Evolutionary conservation across 2,329 filamentous ascomycete species (phyloP), one percentile per base, ranked within the genome.

Genomic region (Aspergillus floridensis): DNA sequence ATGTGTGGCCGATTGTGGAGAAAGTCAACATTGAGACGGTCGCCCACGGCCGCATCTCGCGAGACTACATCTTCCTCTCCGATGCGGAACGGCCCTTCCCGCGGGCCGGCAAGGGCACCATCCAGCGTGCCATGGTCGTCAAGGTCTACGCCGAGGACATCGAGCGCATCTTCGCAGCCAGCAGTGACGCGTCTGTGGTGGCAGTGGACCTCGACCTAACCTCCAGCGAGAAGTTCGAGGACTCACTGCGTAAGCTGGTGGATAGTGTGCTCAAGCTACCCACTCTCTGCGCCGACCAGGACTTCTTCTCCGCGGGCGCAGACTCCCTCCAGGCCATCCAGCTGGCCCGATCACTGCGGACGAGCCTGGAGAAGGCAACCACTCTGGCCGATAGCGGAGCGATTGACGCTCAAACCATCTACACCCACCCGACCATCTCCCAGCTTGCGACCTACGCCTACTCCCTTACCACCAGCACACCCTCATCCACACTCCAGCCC

Each of bases 241-340:
- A 29, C 5, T 21, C 47, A 11, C 7, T 56, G 7, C 59, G 21
- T 1, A 29, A 21, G 5, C 14, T 51, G 38, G 21, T 58, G 22
- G 26, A 53, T 6, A n/a, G 29, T 14, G 12, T 55, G n/a, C 16
- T 56, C 19, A 29, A 21, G 22, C 8, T 49, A 4, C 38, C 59
- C 10, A 49, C 2, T 1, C 26, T 61, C 22, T 8, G n/a, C 16
- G 14, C 41, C n/a, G 21, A 53, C 3, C 51, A 61, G 4, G 56
- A 61, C 31, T 48, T 61, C 10, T 61, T 52, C 14, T 11, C 51
- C 2, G 55, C 56, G 1, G 59, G 59, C 16, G 44, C 57, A 14
- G 59, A 61, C 19, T 61, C 59, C 10, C 41, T 61, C 35, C 56
- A 58, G 38, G 55, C 48, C 7, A 41, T 61, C 21, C 59, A 58